Conservation (phyloP, 257 asterid genomes). For the Solanum paucissectum region DNA sequence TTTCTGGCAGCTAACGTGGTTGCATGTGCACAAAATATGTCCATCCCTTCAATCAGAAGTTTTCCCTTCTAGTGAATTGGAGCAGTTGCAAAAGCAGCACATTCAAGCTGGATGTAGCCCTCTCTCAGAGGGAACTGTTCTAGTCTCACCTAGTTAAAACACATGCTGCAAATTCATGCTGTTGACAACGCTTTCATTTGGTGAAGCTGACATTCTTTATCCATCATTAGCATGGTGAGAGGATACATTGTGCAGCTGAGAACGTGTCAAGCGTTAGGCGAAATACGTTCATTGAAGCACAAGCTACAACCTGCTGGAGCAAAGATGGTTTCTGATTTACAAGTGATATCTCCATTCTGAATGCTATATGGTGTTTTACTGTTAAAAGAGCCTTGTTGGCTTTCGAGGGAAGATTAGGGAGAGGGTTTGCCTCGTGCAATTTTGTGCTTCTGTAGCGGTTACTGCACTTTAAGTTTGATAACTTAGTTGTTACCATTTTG, state of each 20-base stretch:
- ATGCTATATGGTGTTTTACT: background rate
- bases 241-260: background rate
- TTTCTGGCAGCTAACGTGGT: conserved; percentile 85
- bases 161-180: conserved; percentile 24
- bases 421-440: background rate
- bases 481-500: background rate
- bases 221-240: background rate
- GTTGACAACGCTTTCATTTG: background rate
- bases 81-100: conserved; percentile 38
- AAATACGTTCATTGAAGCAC: background rate
- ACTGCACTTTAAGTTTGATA: background rate
- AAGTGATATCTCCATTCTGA: background rate
- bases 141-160: conserved; percentile 52
- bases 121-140: conserved; percentile 26
- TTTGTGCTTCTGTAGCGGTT: background rate
- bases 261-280: background rate
- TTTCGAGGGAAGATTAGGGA: background rate
- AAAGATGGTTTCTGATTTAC: background rate
- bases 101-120: conserved; percentile 22
- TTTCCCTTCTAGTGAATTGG: conserved; percentile 55
- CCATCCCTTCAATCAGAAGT: conserved; percentile 66
- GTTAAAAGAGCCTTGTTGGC: background rate
- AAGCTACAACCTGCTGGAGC: background rate
- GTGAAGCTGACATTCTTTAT: background rate
- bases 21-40: conserved; percentile 51